Percentiles rank a stretch among this genome's conserved stretches.
Evolutionary conservation across 768 basidiomycete species (phyloP).

Genomic region (Mycena venus): DNA sequence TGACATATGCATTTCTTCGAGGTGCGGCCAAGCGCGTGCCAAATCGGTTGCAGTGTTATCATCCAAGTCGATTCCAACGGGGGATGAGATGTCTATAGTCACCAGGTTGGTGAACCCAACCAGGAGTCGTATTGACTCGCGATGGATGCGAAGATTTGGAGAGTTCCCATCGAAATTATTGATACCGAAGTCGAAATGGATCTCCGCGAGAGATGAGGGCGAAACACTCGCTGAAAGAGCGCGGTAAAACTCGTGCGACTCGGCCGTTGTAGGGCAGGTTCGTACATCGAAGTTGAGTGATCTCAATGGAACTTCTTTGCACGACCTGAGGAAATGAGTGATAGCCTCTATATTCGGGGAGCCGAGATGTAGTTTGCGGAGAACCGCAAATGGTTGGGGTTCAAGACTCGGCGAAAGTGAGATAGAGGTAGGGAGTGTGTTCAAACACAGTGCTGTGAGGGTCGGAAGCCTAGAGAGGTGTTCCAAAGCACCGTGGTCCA

Average conservation of each 20-base stretch:
- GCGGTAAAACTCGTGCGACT: background rate
- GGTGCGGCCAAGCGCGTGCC: slow-evolving; percentile 11
- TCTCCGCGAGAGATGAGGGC: background rate
- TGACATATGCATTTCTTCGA: background rate
- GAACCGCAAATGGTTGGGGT: slow-evolving; percentile 14
- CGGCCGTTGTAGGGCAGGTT: slow-evolving; percentile 3
- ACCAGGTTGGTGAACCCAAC: slow-evolving; percentile 6
- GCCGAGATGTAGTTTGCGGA: slow-evolving; percentile 4
- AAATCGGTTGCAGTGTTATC: background rate
- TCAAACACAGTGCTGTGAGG: background rate
- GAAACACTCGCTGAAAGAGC: slow-evolving; percentile 7
- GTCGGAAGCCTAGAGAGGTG: slow-evolving; percentile 12
- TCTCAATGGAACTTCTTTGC: slow-evolving; percentile 9
- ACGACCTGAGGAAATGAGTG: slow-evolving; percentile 14
- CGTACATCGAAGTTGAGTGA: background rate
- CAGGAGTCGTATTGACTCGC: slow-evolving; percentile 10
- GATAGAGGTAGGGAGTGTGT: background rate
- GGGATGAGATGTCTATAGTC: background rate
- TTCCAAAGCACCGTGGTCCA: slow-evolving; percentile 12
- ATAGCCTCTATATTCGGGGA: background rate
- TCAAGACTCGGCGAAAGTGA: background rate
- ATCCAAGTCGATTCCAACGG: slow-evolving; percentile 19
- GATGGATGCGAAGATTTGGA: background rate
- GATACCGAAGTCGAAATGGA: background rate
- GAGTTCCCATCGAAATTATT: background rate